A percentile compares a stretch with the other conserved stretches of the same genome.
These are phyloP conservation scores for Vigna mungo DNA, from an alignment of 306 rosid species.

Conservation along the genomic window DNA sequence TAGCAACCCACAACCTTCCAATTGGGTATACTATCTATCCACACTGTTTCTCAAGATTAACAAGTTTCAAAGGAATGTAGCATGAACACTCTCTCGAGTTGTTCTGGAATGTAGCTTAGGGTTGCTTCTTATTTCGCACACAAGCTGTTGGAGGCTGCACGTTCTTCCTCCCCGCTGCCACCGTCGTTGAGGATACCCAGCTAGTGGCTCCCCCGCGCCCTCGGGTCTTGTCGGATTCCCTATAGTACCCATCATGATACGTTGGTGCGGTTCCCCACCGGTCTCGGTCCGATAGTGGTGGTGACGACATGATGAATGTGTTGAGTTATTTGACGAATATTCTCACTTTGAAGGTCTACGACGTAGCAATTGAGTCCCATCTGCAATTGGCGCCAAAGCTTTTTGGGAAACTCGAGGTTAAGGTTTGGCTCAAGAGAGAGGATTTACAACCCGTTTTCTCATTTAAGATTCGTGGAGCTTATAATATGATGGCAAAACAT, in stretches of 20 bases:
- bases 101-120: background rate
- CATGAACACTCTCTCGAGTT: too few species aligned
- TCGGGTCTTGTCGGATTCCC: constrained; percentile 56
- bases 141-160: constrained; percentile 46
- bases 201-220: constrained; percentile 7
- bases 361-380: constrained; percentile 83
- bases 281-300: constrained; percentile 22
- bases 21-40: too few species aligned
- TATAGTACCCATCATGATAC: constrained; percentile 76
- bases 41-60: too few species aligned
- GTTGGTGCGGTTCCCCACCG: constrained; percentile 75
- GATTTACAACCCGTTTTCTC: constrained; percentile 95
- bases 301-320: constrained; percentile 45
- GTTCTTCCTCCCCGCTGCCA: constrained; percentile 8
- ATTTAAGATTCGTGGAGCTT: constrained; percentile 95
- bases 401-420: constrained; percentile 69
- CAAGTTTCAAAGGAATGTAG: too few species aligned
- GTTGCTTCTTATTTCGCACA: constrained; percentile 45
- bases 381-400: constrained; percentile 78
- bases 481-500: constrained; percentile 96
- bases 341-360: constrained; percentile 86
- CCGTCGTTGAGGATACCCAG: constrained; percentile 31
- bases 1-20: too few species aligned
- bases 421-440: constrained; percentile 90
- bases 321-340: constrained; percentile 79